Conservation (phyloP, 2,329 filamentous ascomycete genomes). For the Metarhizium anisopliae region DNA sequence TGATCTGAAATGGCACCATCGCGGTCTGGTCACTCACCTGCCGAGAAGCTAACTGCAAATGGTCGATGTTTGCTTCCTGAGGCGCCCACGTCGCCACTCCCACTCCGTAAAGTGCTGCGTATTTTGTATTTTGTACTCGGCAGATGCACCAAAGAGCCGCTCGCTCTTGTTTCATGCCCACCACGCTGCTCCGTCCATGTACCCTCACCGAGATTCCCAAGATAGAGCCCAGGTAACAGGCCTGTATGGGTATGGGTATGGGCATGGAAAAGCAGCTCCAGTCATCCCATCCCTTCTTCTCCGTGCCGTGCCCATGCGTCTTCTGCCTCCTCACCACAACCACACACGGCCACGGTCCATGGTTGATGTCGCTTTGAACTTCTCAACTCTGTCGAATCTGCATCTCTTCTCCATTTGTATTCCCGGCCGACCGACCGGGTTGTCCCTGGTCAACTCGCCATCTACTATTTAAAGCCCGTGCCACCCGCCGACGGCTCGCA, state of each 20-base stretch:
- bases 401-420: background rate
- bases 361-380: background rate
- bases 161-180: background rate
- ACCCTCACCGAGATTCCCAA: slow-evolving; percentile 1
- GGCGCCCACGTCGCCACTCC: slow-evolving; percentile 4
- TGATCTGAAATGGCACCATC: background rate
- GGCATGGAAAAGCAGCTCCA: background rate
- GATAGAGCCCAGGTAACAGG: background rate
- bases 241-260: background rate
- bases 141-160: background rate
- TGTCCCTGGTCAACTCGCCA: background rate
- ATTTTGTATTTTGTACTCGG: background rate
- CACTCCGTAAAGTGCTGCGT: background rate
- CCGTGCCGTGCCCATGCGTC: background rate
- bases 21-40: too few species aligned
- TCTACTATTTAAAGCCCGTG: background rate
- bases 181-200: background rate
- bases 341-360: too few species aligned
- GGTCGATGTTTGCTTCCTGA: background rate
- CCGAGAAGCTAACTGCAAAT: background rate
- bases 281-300: background rate
- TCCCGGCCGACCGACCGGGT: background rate
- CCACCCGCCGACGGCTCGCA: background rate
- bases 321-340: background rate
- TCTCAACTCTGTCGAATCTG: background rate